Base-by-base conservation (phyloP, 129 eudicot genomes). In the Lactuca sativa region DNA sequence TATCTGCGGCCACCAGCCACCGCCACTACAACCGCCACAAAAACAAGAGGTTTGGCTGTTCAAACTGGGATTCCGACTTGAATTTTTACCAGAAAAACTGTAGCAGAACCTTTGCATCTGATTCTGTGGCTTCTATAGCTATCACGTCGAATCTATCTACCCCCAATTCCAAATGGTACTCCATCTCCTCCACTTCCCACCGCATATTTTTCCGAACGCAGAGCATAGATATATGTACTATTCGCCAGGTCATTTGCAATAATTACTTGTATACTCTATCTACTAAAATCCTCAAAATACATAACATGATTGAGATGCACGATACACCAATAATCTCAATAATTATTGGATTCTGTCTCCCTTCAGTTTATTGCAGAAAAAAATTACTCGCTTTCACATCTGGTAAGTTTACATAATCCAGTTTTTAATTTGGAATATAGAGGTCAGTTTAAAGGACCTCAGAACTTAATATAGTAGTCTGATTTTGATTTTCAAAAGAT, bases 81-180 rank as follows among this genome's bases (percentile, higher is more conserved):
- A 44, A 59, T 31, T 48, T 54, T 65, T 54, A 37, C 74, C 67
- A 12, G 2, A 55, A 37, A 62, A 56, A 48, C 56, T 48, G 37
- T 32, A 38, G 36, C 67, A 55, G 79, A 69, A 67, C 80, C 72
- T 81, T 84, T 5, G 58, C 70, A 70, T 81, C 73, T 61, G 53
- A 62, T 44, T 67, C 82, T 16, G 14, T 75, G 14, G 77, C 78
- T 37, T 41, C 62, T 61, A 4, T 72, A 36, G 71, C 81, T 44
- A 60, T 77, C 41, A 37, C 18, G 53, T 64, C 93, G 47, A 34
- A 30, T 34, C 49, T 54, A 16, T 56, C 80, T 66, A 44, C 18
- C 41, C 43, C 71, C 31, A 34, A 68, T 60, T 72, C 80, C 7
- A 72, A 76, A 72, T 56, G 89, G 95, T 87, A 84, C 36, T 64